Conservation (phyloP, 768 basidiomycete species). For the Boletellus emodensis region DNA sequence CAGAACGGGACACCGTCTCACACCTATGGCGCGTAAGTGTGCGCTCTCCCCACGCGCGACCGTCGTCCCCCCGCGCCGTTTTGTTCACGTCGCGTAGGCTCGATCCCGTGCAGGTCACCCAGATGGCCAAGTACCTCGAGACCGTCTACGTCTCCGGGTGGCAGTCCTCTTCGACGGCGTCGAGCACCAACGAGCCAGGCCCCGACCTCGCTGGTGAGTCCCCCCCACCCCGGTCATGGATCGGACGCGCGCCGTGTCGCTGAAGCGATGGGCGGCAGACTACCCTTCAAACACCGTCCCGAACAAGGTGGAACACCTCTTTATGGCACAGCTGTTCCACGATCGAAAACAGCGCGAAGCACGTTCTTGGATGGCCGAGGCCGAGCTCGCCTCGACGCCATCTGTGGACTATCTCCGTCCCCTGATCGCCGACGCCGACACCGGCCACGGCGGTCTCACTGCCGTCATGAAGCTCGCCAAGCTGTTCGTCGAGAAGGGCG, state of each 20-base stretch:
- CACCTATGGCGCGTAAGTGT: conserved; percentile 96
- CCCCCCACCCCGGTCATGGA: too few species aligned
- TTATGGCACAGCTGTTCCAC: conserved; percentile 98
- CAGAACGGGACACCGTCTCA: conserved; percentile 78
- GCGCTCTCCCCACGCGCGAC: neutral
- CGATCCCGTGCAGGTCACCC: conserved; percentile 96
- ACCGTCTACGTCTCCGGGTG: conserved; percentile 98
- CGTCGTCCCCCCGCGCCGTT: neutral
- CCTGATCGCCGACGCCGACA: conserved; percentile 95
- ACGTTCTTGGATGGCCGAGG: conserved; percentile 65
- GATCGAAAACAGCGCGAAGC: conserved; percentile 93
- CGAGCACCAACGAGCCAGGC: conserved; percentile 92
- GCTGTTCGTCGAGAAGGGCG: conserved; percentile 98
- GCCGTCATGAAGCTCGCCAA: conserved; percentile 98
- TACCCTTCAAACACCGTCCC: conserved; percentile 99
- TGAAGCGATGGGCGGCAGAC: conserved; percentile 43
- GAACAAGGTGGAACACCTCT: conserved; percentile 97
- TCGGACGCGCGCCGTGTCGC: neutral
- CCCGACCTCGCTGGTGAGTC: conserved; percentile 90
- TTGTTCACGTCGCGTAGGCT: conserved; percentile 51
- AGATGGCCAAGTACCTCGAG: conserved; percentile 98
- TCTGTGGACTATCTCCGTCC: conserved; percentile 89
- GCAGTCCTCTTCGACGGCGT: conserved; percentile 93
- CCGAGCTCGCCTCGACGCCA: conserved; percentile 67
- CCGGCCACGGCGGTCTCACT: conserved; percentile 96